phyloP scores from a whole-genome alignment of 139 green algal genomes.

The Pleodorina starrii region DNA sequence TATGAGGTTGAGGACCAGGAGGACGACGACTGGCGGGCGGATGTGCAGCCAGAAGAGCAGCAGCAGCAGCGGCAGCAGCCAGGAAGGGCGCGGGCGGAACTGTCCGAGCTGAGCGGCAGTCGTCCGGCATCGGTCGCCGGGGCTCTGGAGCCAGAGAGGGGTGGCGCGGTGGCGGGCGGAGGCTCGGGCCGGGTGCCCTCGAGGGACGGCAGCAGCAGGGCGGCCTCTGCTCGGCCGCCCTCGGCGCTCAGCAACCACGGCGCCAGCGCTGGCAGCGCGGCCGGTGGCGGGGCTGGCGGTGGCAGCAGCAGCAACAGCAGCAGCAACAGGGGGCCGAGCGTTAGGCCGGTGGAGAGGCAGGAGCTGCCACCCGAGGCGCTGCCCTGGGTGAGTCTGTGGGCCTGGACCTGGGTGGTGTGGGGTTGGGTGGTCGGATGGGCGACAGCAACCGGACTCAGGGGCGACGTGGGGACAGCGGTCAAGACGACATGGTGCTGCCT shows the following conservation, averaged over 20 bases:
- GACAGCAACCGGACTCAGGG: too few species aligned
- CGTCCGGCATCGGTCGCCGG: neutral
- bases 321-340: neutral
- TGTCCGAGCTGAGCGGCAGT: too few species aligned
- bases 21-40: too few species aligned
- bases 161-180: neutral
- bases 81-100: too few species aligned
- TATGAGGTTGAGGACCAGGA: too few species aligned
- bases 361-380: neutral
- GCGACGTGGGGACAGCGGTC: too few species aligned
- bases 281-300: neutral
- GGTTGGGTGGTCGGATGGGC: too few species aligned
- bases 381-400: slow-evolving; percentile 3
- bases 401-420: too few species aligned
- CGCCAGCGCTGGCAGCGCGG: neutral
- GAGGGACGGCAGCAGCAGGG: neutral
- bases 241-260: neutral
- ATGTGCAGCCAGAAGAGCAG: too few species aligned
- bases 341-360: neutral
- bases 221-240: neutral
- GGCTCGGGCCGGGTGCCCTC: neutral
- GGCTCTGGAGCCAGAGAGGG: neutral
- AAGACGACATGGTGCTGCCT: too few species aligned
- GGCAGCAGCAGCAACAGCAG: neutral
- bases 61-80: too few species aligned